Base-by-base conservation (phyloP, 2,329 filamentous ascomycete species). In the Purpureocillium takamizusanense region DNA sequence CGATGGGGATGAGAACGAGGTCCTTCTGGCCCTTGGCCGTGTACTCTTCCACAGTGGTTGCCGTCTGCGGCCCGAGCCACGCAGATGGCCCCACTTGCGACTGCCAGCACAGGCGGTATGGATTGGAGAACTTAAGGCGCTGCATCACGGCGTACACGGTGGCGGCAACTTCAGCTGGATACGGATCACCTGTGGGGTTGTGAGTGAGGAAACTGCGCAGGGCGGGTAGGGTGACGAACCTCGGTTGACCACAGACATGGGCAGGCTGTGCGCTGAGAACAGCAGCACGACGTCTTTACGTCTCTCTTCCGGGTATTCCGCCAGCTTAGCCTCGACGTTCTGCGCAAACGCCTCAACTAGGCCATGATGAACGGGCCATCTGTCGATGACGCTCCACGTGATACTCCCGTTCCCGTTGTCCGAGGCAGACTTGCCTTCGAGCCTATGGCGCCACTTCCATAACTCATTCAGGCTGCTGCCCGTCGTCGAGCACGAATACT, bases 111-210 rank as follows among this genome's bases (percentile, higher is more conserved):
- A 98, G 72, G 39, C 92, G 81, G 64, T 95, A 97, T 6, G 85
- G 86, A 64, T 98, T 92, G 44, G 78, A 82, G 62, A 92, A 88
- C 25, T 81, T 82, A 12, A 98, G 72, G 35, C 86, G 76, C 57
- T 94, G 78, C 84, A 95, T 95, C n/a, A 98, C 90, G 3, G 90
- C 89, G 56, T 95, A 82, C 8, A 97, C 92, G 0, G 92, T 98
- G 9, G 92, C 92, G 7, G 86, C 90, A 6, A 98, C 92, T 61
- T 98, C 92, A 25, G 86, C 83, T 1, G 92, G 90, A 59, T 98
- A 98, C 1, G 92, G 85, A 53, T 98, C 92, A 44, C 92, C 83
- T 83, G 45, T 21, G 27, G n/a, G 23, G 4, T 29, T 37, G 47
- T 67, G 41, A 66, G 54, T 42, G 4, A 30, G 6, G 21, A 6